Base-by-base conservation (phyloP, 2,329 filamentous ascomycete genomes). In the Cordyceps cicadae region DNA sequence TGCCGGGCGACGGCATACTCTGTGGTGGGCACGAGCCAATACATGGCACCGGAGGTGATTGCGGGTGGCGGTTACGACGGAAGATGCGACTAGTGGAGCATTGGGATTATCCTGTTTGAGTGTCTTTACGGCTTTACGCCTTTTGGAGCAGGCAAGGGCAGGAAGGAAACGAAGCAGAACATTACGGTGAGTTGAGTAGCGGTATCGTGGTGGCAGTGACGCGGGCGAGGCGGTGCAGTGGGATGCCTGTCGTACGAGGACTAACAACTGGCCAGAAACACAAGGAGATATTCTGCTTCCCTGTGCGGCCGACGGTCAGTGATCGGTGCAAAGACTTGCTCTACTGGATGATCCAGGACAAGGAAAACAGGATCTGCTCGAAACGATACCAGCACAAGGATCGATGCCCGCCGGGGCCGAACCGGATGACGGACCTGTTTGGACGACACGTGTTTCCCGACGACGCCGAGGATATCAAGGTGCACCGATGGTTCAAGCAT, bases 41-140 rank as follows among this genome's bases (percentile, higher is more conserved):
- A 97, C 76, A 97, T 97, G 94, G 93, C 94, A 0, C 93, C 93
- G 2, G 94, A 97, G 76, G 90, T 97, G 19, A 87, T 97, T 62
- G 79, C 83, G 65, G 90, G 92, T 32, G 83, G 91, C 54, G 76
- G 81, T 43, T 97, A 97, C 72, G 94, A 97, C 74, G 93, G 90
- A 34, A 83, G 93, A 69, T 97, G 93, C 74, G 93, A 97, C 74
- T 97, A 84, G 91, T 97, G 90, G 93, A 97, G 92, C 74, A 84
- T 97, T 67, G 93, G 92, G 58, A 86, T 97, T 70, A 97, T 97
- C 69, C 75, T 97, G 61, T 97, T 90, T 69, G 93, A 97, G 80
- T 97, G 93, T 68, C 78, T 97, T 1, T 97, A 94, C 70, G 93
- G 93, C 0, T 88, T 87, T 63, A 97, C 93, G 0, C 93, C 93